Base-by-base conservation (phyloP, 176 grass and related monocot genomes). In the Ensete ventricosum region DNA sequence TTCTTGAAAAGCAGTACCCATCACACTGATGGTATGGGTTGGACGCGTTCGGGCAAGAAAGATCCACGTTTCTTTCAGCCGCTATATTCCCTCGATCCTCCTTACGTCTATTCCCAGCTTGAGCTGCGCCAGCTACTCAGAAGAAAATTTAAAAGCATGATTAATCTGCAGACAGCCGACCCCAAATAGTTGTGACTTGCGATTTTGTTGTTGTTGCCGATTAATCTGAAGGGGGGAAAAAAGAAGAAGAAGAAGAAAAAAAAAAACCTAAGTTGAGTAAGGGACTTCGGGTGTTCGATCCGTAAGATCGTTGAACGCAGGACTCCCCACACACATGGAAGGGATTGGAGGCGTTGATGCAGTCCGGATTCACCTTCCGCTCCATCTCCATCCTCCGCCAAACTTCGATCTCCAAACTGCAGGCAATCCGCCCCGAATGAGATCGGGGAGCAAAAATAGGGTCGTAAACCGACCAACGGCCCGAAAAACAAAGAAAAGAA, bases 1-100 rank as follows among this genome's bases (percentile, higher is more conserved):
- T 87, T 77, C 84, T 81, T 55, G 90, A 73, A 9, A 73, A 84
- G 71, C 95, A 99, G 75, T 91, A 83, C 10, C 91, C 86, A 1
- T 84, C 83, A 14, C 95, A 99, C 10, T 87, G 75, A 80, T 99
- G 95, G 58, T 82, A 99, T n/a, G 95, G 95, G 69, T 99, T 99
- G 78, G 84, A 73, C 0, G 88, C 80, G 19, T 94, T 89, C 67
- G 80, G 81, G 59, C 95, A 99, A 53, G 83, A 89, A 1, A 84
- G 88, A 76, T 91, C 88, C 1, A 91, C 95, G 80, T 90, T 88
- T 82, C 48, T 86, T 50, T 74, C 81, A 53, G 49, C 59, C 2
- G 51, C 23, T 13, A 71, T 14, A 0, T 62, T 0, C 43, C 50
- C 50, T 76, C 76, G 79, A 29, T 64, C 55, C 9, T 25, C 49